phyloP scores from a whole-genome alignment of 805 yeast genomes.

The Sungouiozyma intestinalis region DNA sequence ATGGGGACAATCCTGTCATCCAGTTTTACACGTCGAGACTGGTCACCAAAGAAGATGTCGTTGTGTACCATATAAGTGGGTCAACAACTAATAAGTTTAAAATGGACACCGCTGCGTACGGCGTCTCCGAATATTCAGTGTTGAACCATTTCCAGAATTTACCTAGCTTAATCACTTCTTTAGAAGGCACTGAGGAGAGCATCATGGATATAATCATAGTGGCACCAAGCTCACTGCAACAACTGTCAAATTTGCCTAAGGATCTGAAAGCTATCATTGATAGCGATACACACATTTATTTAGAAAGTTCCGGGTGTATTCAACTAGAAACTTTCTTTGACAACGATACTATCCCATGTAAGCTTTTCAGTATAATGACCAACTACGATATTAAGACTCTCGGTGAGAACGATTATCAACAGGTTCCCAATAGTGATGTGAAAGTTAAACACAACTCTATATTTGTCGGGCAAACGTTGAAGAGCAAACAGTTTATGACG shows the following conservation, averaged over 20 bases:
- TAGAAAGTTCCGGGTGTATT: constrained; percentile 64
- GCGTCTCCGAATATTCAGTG: constrained; percentile 9
- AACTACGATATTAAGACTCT: constrained; percentile 39
- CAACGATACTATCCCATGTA: constrained; percentile 29
- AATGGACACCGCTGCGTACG: constrained; percentile 13
- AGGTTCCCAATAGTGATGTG: constrained; percentile 11
- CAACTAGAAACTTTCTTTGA: constrained; percentile 58
- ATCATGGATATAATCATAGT: constrained; percentile 36
- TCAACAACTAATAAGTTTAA: constrained; percentile 12
- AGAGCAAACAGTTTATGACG: constrained; percentile 4
- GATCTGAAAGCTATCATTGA: constrained; percentile 31
- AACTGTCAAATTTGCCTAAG: constrained; percentile 34
- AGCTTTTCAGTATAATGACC: constrained; percentile 48
- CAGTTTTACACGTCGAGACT: constrained; percentile 18
- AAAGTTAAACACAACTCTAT: background rate
- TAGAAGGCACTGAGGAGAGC: background rate
- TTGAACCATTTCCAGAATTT: constrained; percentile 14
- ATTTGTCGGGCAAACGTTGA: background rate
- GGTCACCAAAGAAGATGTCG: constrained; percentile 13
- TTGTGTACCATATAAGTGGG: constrained; percentile 14
- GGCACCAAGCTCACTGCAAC: constrained; percentile 42
- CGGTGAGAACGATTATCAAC: constrained; percentile 19
- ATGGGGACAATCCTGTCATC: constrained; percentile 20
- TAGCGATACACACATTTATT: constrained; percentile 41
- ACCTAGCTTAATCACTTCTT: constrained; percentile 1